phyloP scores from a whole-genome alignment of 192 early-diverging fungal species.

The Backusella macrospora region DNA sequence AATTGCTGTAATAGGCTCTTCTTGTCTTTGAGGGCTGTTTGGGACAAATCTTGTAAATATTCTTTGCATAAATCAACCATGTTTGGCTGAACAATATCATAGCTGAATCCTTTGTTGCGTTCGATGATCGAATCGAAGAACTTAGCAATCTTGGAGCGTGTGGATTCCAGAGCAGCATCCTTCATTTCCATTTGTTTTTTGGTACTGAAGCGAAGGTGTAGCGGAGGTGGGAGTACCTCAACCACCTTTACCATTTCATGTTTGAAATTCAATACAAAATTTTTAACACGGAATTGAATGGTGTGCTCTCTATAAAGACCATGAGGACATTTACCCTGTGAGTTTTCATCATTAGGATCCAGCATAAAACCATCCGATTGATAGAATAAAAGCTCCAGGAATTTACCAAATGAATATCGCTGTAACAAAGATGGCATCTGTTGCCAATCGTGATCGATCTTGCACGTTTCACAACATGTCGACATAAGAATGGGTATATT shows the following conservation, averaged over 20 bases:
- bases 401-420: constrained; percentile 98
- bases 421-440: constrained; percentile 80
- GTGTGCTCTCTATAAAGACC: constrained; percentile 80
- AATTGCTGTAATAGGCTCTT: constrained; percentile 82
- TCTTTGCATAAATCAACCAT: constrained; percentile 74
- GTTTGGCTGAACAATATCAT: constrained; percentile 71
- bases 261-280: constrained; percentile 79
- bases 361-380: constrained; percentile 43
- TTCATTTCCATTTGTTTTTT: constrained; percentile 66
- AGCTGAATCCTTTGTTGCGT: constrained; percentile 76
- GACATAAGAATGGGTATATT: constrained; percentile 16
- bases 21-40: constrained; percentile 76
- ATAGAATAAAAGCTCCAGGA: constrained; percentile 91
- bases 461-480: neutral
- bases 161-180: constrained; percentile 70
- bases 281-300: constrained; percentile 77
- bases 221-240: constrained; percentile 74
- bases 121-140: constrained; percentile 90
- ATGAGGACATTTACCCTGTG: constrained; percentile 77
- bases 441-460: neutral
- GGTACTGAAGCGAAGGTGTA: constrained; percentile 61
- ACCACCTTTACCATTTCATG: constrained; percentile 69
- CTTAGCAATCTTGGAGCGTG: constrained; percentile 66
- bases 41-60: constrained; percentile 68
- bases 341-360: constrained; percentile 48